Conservation (phyloP, 2,329 filamentous ascomycete genomes). For the Colletotrichum sp. region DNA sequence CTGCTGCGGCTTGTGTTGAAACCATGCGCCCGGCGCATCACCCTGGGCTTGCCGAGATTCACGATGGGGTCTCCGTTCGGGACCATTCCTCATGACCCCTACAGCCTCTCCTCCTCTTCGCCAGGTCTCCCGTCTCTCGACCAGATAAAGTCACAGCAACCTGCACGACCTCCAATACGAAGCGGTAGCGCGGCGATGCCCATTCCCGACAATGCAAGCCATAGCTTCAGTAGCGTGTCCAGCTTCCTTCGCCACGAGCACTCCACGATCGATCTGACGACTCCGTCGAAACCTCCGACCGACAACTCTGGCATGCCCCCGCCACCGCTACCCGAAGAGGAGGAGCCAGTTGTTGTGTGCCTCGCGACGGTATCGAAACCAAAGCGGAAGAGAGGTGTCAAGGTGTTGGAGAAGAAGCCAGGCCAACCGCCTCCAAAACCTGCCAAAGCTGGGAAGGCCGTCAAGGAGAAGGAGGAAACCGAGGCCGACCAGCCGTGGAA, state of each 20-base stretch:
- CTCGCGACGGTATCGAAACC: slow-evolving; percentile 9
- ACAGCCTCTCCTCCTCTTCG: slow-evolving; percentile 53
- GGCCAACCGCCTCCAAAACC: not conserved
- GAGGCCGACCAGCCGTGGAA: slow-evolving; percentile 34
- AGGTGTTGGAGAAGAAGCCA: slow-evolving; percentile 19
- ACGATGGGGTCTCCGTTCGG: slow-evolving; percentile 36
- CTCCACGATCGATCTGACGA: slow-evolving; percentile 15
- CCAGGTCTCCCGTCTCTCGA: slow-evolving; percentile 60
- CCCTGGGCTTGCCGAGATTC: slow-evolving; percentile 32
- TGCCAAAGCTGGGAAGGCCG: not conserved
- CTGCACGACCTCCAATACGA: not conserved
- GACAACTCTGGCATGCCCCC: not conserved
- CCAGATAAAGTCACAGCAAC: slow-evolving; percentile 48
- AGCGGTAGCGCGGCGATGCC: not conserved
- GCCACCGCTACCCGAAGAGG: not conserved
- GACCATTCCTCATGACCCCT: slow-evolving; percentile 32
- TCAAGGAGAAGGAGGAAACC: not conserved
- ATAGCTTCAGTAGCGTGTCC: not conserved
- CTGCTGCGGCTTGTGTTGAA: slow-evolving; percentile 32
- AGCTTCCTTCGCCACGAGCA: slow-evolving; percentile 9
- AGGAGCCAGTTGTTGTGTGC: slow-evolving; percentile 2
- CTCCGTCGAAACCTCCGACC: not conserved
- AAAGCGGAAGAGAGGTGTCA: slow-evolving; percentile 13
- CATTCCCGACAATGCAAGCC: not conserved
- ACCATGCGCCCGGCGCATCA: slow-evolving; percentile 55